Base-by-base conservation (phyloP, 164 flowering plant genomes). In the Litsea cubeba region DNA sequence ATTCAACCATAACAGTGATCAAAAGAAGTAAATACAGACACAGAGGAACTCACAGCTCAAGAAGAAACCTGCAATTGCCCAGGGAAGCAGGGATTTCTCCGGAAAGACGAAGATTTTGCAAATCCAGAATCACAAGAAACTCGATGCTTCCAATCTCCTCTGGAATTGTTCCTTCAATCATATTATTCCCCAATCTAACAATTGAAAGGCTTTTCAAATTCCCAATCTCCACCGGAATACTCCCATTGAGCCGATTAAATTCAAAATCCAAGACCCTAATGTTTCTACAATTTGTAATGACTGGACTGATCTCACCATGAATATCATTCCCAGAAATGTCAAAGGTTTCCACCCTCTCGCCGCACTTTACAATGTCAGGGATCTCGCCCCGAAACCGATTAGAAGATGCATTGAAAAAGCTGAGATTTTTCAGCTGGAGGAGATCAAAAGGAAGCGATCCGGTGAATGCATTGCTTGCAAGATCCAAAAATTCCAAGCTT, bases 41-140 rank as follows among this genome's bases (percentile, higher is more conserved):
- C 7, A 50, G 67, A 22, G 76, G 46, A 40, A 95, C 99, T 93
- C 85, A 96, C 97, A 96, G 86, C 78, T 86, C 88, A 72, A 83
- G 97, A 79, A 96, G 97, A 81, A 87, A 85, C 80, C 79, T 78
- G 90, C 97, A 96, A 71, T 85, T 85, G 87, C 84, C 82, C 50
- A 96, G 72, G 54, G 80, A 84, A 15, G 50, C 68, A 0, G 97
- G 97, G 54, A 94, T 89, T 77, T 83, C 81, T 14, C 98, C 99
- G 65, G 58, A 76, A 57, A 94, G 95, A 15, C 74, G 78, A 71
- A 91, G 90, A 72, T 90, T 89, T 73, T 88, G 94, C 86, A 96
- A 84, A 82, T 92, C 91, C 75, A 96, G 82, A 62, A 90, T 88
- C 81, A 78, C 83, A 69, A 96, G 95, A 32, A 78, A 74, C 74